phyloP scores from a whole-genome alignment of 257 asterid genomes.

The Mitragyna speciosa region DNA sequence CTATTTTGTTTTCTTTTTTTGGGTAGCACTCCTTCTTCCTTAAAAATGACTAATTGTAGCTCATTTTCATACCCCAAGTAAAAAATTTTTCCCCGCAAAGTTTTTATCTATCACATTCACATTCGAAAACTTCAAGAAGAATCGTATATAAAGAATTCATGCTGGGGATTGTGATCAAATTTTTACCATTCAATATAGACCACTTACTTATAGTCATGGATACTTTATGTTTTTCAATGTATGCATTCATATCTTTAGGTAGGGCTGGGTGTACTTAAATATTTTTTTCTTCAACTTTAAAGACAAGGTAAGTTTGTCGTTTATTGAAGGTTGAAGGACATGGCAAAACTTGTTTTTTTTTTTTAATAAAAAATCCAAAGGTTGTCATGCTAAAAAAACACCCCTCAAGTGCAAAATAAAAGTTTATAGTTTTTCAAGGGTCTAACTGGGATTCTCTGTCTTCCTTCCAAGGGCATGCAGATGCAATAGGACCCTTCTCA shows the following conservation, averaged over 20 bases:
- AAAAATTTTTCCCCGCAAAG: neutral
- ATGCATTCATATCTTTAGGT: too few species aligned
- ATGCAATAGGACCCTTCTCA: neutral
- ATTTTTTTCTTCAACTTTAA: neutral
- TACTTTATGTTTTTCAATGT: too few species aligned
- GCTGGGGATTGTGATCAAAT: neutral
- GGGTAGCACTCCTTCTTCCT: neutral
- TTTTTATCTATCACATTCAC: neutral
- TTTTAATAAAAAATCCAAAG: neutral
- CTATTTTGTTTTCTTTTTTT: too few species aligned
- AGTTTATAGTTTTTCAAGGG: neutral
- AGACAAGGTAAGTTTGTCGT: neutral
- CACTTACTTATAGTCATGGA: too few species aligned
- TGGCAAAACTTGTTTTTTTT: neutral
- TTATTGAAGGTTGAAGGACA: neutral
- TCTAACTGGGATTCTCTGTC: neutral
- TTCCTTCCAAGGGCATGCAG: neutral
- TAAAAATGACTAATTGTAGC: neutral
- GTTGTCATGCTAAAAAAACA: neutral
- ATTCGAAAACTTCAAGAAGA: neutral
- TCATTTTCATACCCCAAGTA: neutral
- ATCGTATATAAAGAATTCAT: neutral
- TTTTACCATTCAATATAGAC: too few species aligned
- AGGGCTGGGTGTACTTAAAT: neutral
- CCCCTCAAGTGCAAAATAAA: neutral